Evolutionary conservation across 208 protist genomes (phyloP).

Genomic region (Trypanosoma platydactyli): DNA sequence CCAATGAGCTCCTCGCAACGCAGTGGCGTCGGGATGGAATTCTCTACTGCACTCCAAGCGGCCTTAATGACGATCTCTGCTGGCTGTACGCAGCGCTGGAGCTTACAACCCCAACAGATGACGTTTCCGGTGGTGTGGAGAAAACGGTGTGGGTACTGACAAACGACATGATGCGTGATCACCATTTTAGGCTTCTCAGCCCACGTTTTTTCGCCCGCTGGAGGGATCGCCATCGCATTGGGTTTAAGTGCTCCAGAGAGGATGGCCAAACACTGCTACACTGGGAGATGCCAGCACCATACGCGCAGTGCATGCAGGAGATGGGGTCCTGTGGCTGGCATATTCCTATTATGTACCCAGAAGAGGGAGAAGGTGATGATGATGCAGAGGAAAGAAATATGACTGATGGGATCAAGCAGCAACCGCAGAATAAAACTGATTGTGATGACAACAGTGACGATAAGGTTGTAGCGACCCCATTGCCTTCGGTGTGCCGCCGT

Average conservation of each 20-base stretch:
- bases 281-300: conserved; percentile 28
- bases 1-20: conserved; percentile 17
- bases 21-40: conserved; percentile 45
- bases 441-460: background rate
- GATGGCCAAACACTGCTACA: conserved; percentile 22
- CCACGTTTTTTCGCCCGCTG: conserved; percentile 78
- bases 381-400: background rate
- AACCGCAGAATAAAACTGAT: background rate
- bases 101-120: conserved; percentile 33
- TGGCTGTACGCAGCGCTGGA: conserved; percentile 75
- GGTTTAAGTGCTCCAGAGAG: conserved; percentile 64
- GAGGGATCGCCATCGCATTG: conserved; percentile 80
- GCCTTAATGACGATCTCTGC: conserved; percentile 87
- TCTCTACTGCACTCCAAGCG: conserved; percentile 60
- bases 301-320: conserved; percentile 36
- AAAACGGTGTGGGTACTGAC: conserved; percentile 48
- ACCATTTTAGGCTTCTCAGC: conserved; percentile 79
- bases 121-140: conserved; percentile 49
- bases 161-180: conserved; percentile 88
- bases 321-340: conserved; percentile 24
- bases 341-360: conserved; percentile 18
- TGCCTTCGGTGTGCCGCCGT: background rate
- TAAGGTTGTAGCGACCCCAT: background rate
- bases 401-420: background rate
- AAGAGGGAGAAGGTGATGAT: conserved; percentile 6